A percentile compares a stretch with the other conserved stretches of the same genome.
Conservation (phyloP, 2,329 filamentous ascomycete genomes). For the Colletotrichum plurivorum region DNA sequence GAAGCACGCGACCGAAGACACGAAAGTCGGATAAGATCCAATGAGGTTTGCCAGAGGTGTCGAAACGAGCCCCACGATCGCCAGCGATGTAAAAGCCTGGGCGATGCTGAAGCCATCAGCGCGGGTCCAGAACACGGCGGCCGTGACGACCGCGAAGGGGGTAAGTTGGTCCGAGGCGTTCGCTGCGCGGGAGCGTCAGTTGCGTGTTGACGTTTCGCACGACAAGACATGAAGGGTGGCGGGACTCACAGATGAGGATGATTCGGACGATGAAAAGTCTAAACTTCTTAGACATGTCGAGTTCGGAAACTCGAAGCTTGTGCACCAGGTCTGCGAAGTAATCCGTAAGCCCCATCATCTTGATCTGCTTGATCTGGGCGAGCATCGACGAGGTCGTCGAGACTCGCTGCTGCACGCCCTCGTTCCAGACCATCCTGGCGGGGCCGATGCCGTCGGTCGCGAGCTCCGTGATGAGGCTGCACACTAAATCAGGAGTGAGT, state of each 20-base stretch:
- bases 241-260: conserved; percentile 36
- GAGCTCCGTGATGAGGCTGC: conserved; percentile 14
- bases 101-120: conserved; percentile 37
- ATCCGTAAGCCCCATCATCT: conserved; percentile 52
- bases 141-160: conserved; percentile 22
- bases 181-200: conserved; percentile 9
- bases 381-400: conserved; percentile 48
- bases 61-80: conserved; percentile 42
- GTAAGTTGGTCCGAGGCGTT: conserved; percentile 27
- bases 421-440: conserved; percentile 45
- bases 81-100: conserved; percentile 43
- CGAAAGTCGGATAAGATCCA: conserved; percentile 31
- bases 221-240: not conserved
- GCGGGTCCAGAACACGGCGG: conserved; percentile 27
- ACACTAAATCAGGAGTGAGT: not conserved
- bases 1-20: conserved; percentile 33
- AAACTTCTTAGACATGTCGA: conserved; percentile 53
- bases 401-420: conserved; percentile 50
- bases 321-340: conserved; percentile 51
- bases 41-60: conserved; percentile 41
- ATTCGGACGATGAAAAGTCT: conserved; percentile 36
- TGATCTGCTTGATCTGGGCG: conserved; percentile 52
- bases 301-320: conserved; percentile 51
- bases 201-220: not conserved
- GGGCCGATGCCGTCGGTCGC: conserved; percentile 26